Evolutionary conservation across 352 stramenopile genomes (phyloP).

Genomic region (Globisporangium apiculatum): DNA sequence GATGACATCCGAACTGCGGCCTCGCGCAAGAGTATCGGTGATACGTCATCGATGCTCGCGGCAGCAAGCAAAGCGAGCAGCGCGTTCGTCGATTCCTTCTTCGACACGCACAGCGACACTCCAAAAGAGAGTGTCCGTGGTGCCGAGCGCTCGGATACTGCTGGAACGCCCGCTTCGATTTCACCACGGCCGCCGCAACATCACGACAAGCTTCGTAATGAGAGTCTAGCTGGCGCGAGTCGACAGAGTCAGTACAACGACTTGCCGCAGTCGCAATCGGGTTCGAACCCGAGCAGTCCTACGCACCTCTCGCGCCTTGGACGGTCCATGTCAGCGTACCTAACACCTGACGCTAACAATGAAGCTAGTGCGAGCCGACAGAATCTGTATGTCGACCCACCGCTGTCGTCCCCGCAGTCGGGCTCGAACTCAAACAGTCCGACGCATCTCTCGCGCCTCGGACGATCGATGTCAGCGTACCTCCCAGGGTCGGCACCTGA

Average conservation of each 20-base stretch:
- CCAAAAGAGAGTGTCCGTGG: slow-evolving; percentile 2
- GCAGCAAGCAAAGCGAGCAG: slow-evolving; percentile 1
- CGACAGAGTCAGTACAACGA: not conserved
- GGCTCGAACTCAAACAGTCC: slow-evolving; percentile 2
- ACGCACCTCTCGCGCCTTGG: slow-evolving; percentile 8
- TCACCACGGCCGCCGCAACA: too few relatives aligned
- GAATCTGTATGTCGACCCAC: not conserved
- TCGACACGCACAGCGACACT: not conserved
- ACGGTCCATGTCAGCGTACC: slow-evolving; percentile 7
- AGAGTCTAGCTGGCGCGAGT: not conserved
- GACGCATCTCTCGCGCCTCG: slow-evolving; percentile 6
- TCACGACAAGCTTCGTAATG: too few relatives aligned
- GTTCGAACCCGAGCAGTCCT: not conserved
- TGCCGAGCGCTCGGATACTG: not conserved
- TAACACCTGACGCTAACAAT: not conserved
- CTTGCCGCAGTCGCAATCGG: not conserved
- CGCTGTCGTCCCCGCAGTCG: not conserved
- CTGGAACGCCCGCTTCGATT: not conserved
- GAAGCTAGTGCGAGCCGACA: not conserved
- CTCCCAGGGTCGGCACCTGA: not conserved
- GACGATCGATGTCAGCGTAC: slow-evolving; percentile 7
- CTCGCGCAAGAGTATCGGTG: slow-evolving; percentile 11
- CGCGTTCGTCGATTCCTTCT: slow-evolving; percentile 8
- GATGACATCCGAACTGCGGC: slow-evolving; percentile 11
- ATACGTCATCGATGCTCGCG: not conserved